These are phyloP conservation scores for Maudiozyma saulgeensis DNA, from an alignment of 805 yeast genomes.

Conservation along the genomic window DNA sequence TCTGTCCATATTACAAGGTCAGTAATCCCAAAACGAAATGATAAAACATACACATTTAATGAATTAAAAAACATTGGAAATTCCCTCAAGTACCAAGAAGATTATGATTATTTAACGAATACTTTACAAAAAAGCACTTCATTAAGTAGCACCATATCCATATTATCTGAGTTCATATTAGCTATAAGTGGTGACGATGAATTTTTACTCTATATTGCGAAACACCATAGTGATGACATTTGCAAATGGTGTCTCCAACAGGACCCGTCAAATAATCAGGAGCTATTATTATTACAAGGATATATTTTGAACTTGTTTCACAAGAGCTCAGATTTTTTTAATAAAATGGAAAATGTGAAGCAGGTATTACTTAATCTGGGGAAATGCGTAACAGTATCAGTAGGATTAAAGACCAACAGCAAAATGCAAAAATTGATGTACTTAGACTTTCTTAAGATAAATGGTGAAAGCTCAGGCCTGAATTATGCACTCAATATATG, in stretches of 20 bases:
- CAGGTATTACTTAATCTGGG: not conserved
- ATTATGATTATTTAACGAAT: constrained; percentile 25
- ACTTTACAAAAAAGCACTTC: not conserved
- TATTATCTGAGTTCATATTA: constrained; percentile 16
- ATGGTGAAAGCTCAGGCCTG: constrained; percentile 6
- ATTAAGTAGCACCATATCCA: constrained; percentile 7
- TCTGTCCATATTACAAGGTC: not conserved
- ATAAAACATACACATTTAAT: constrained; percentile 14
- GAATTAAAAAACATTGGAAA: constrained; percentile 29
- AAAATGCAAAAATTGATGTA: constrained; percentile 14
- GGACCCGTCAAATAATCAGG: not conserved
- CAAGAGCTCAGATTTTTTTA: not conserved
- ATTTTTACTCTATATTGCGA: constrained; percentile 12
- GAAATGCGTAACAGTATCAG: not conserved
- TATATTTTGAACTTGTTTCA: constrained; percentile 3
- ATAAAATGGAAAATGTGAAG: not conserved
- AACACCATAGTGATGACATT: constrained; percentile 13
- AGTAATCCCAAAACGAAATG: constrained; percentile 1
- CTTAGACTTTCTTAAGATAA: constrained; percentile 13
- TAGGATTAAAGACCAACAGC: constrained; percentile 1
- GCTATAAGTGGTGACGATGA: constrained; percentile 11
- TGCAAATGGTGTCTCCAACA: constrained; percentile 15
- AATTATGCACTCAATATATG: constrained; percentile 9
- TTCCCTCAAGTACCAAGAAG: constrained; percentile 28
- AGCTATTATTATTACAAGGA: constrained; percentile 13